Conservation (phyloP, 2,329 filamentous ascomycete species). For the Sclerotinia minor region DNA sequence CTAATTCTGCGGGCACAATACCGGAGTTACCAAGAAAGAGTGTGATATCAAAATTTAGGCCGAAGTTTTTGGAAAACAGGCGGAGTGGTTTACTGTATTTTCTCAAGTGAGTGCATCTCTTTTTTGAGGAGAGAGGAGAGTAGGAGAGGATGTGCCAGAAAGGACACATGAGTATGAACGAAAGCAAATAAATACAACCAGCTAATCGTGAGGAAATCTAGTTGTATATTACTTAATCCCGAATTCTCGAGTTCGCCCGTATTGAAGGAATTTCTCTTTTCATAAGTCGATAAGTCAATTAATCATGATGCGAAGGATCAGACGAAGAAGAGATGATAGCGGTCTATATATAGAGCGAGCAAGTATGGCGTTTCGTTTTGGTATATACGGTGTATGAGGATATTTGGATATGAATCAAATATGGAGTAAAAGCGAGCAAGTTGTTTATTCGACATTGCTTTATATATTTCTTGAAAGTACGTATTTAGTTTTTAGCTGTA, state of each 20-base stretch:
- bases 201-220: conserved; percentile 44
- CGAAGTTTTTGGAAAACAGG: conserved; percentile 81
- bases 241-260: conserved; percentile 92
- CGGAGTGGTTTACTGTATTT: conserved; percentile 86
- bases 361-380: neutral
- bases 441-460: neutral
- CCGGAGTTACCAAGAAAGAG: conserved; percentile 91
- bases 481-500: neutral
- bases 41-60: conserved; percentile 80
- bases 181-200: neutral
- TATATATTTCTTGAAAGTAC: neutral
- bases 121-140: no score
- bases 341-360: conserved; percentile 13
- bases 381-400: neutral
- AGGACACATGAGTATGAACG: no score
- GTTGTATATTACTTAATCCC: conserved; percentile 87
- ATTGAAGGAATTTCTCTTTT: conserved; percentile 77
- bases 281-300: conserved; percentile 27
- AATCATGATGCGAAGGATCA: neutral
- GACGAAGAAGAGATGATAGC: neutral
- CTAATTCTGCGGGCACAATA: conserved; percentile 79
- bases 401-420: neutral
- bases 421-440: neutral
- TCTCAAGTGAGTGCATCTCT: conserved; percentile 68
- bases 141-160: no score